phyloP scores from a whole-genome alignment of 306 rosid species.

The Lathyrus aphaca region DNA sequence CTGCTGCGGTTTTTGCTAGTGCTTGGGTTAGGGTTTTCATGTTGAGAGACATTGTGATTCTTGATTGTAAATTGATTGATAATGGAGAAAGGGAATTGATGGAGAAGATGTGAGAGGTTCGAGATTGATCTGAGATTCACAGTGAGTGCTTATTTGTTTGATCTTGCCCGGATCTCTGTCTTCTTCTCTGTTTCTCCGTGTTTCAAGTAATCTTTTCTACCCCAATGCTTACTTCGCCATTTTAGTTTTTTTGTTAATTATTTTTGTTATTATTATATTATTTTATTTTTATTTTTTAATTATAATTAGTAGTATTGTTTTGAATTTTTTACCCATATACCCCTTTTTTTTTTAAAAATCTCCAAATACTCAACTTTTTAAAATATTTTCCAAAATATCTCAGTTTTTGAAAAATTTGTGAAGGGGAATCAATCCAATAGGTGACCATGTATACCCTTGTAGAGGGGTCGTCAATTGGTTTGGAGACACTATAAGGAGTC shows the following conservation, averaged over 20 bases:
- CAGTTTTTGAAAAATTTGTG: too few relatives aligned
- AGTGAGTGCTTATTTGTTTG: neutral
- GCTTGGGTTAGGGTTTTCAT: slow-evolving; percentile 98
- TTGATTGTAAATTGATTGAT: neutral
- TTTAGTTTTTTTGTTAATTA: neutral
- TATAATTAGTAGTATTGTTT: too few relatives aligned
- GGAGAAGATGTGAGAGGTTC: slow-evolving; percentile 9
- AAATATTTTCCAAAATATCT: too few relatives aligned
- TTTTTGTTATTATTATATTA: neutral
- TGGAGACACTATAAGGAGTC: too few relatives aligned
- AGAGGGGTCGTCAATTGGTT: too few relatives aligned
- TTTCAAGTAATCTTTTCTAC: slow-evolving; percentile 24
- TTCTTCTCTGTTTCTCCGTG: slow-evolving; percentile 25
- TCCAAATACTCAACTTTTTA: too few relatives aligned
- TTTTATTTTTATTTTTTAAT: too few relatives aligned
- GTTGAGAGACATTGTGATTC: slow-evolving; percentile 64
- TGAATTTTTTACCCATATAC: too few relatives aligned
- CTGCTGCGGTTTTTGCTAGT: slow-evolving; percentile 95
- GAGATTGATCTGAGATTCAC: slow-evolving; percentile 13
- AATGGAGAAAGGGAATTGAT: neutral
- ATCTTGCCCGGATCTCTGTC: slow-evolving; percentile 10
- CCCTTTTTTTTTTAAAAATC: too few relatives aligned
- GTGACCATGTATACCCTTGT: too few relatives aligned
- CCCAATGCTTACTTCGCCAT: neutral
- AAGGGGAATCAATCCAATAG: too few relatives aligned